Evolutionary conservation across 1,284 basidiomycete species (phyloP).

Genomic region (Leucoagaricus sp.): DNA sequence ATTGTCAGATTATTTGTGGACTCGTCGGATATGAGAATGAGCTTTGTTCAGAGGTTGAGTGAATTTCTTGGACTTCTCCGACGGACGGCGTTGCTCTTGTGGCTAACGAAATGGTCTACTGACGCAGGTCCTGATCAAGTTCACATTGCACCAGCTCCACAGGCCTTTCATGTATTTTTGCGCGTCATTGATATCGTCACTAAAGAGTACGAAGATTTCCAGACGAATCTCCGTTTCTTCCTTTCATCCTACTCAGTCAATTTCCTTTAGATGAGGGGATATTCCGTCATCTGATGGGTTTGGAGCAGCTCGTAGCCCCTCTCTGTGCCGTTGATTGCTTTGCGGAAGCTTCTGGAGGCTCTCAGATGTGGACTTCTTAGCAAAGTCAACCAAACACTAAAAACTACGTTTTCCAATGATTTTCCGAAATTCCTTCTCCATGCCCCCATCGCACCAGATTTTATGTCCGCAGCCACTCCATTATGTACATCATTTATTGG

Average conservation of each 20-base stretch:
- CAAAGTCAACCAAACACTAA: neutral
- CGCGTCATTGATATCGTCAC: neutral
- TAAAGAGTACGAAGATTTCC: neutral
- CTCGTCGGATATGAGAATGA: too few species aligned
- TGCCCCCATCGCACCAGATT: neutral
- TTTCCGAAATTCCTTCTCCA: conserved; percentile 9
- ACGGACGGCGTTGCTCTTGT: too few species aligned
- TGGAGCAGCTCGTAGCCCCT: too few species aligned
- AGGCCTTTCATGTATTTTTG: neutral
- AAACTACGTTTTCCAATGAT: conserved; percentile 6
- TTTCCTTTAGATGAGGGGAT: neutral
- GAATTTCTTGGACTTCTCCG: too few species aligned
- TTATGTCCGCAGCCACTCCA: neutral
- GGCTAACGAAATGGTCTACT: too few species aligned
- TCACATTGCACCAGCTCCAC: neutral
- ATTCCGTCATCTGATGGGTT: neutral
- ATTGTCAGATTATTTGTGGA: too few species aligned
- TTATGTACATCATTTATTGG: neutral
- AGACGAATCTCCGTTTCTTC: neutral
- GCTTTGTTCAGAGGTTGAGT: too few species aligned
- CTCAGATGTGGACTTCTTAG: too few species aligned
- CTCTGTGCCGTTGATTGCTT: too few species aligned
- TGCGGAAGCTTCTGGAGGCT: too few species aligned
- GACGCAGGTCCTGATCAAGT: too few species aligned
- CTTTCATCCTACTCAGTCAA: neutral